Percentiles rank a stretch among this genome's conserved stretches.
Evolutionary conservation across 768 basidiomycete genomes (phyloP).

Genomic region (Leccinum pellstonianum): DNA sequence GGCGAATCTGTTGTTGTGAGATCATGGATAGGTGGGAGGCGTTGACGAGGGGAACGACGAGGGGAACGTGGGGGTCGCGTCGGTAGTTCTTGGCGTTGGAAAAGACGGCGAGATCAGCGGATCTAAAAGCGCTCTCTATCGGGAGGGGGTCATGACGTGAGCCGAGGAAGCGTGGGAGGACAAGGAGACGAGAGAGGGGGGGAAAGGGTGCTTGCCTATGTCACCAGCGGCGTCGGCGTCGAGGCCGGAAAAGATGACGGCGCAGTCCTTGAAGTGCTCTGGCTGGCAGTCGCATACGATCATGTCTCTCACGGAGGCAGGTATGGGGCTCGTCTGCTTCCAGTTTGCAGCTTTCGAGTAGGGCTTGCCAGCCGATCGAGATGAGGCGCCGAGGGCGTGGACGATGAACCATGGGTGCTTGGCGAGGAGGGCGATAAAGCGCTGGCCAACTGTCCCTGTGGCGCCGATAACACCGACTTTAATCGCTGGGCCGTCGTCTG

Average conservation of each 20-base stretch:
- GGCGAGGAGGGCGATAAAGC: slow-evolving; percentile 87
- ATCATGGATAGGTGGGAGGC: slow-evolving; percentile 81
- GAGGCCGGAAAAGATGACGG: slow-evolving; percentile 91
- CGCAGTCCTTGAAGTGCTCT: slow-evolving; percentile 75
- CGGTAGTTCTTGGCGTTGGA: slow-evolving; percentile 98
- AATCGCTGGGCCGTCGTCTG: slow-evolving; percentile 24
- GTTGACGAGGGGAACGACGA: slow-evolving; percentile 97
- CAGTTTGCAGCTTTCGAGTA: slow-evolving; percentile 76
- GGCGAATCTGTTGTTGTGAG: slow-evolving; percentile 72
- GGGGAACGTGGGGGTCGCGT: slow-evolving; percentile 87
- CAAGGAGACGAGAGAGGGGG: no score
- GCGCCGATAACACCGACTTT: slow-evolving; percentile 82
- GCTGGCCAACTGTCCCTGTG: slow-evolving; percentile 93
- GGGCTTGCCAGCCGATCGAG: slow-evolving; percentile 79
- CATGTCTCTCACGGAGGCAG: slow-evolving; percentile 50
- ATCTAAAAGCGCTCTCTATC: slow-evolving; percentile 74
- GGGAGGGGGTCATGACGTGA: background rate
- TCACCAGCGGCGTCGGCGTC: slow-evolving; percentile 94
- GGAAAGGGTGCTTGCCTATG: slow-evolving; percentile 59
- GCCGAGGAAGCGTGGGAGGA: background rate
- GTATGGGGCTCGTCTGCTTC: slow-evolving; percentile 86
- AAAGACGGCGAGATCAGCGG: slow-evolving; percentile 88
- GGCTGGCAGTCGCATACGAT: slow-evolving; percentile 76
- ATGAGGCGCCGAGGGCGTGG: slow-evolving; percentile 85
- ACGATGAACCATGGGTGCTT: slow-evolving; percentile 89